Percentiles rank a stretch among this genome's conserved stretches.
These are phyloP conservation scores for Parafenestella ontariensis DNA, from an alignment of 2,329 filamentous ascomycete species.

Conservation along the genomic window DNA sequence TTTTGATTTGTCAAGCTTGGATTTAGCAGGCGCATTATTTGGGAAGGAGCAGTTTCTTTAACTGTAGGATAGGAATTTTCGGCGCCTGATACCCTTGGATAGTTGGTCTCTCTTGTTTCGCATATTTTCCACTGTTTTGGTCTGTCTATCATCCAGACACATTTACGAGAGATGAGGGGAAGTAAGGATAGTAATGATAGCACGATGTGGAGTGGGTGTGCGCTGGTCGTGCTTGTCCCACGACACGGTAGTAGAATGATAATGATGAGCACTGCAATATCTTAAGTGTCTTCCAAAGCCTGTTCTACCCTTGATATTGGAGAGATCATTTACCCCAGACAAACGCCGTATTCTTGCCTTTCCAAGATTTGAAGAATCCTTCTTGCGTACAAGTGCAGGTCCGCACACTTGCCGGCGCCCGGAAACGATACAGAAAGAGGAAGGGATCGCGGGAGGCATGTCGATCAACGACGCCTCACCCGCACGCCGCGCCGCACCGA, in stretches of 20 bases:
- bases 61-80: neutral
- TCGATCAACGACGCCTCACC: conserved; percentile 1
- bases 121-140: neutral
- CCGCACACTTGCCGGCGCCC: too few species aligned
- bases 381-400: too few species aligned
- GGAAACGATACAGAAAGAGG: too few species aligned
- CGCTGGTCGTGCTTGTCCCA: too few species aligned
- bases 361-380: too few species aligned
- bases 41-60: conserved; percentile 1
- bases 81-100: conserved; percentile 26
- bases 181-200: neutral
- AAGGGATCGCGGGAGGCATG: too few species aligned
- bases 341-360: too few species aligned
- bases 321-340: too few species aligned
- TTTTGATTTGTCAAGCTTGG: neutral
- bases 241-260: neutral
- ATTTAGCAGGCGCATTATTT: conserved; percentile 13
- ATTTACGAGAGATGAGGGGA: neutral
- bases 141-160: neutral
- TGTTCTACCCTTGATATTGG: too few species aligned
- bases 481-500: conserved; percentile 1
- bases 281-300: neutral
- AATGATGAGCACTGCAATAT: neutral
- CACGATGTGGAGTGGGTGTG: too few species aligned
- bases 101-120: conserved; percentile 1